A percentile compares a stretch with the other conserved stretches of the same genome.
phyloP scores from a whole-genome alignment of 805 yeast species.

The Candida endomychidarum region DNA sequence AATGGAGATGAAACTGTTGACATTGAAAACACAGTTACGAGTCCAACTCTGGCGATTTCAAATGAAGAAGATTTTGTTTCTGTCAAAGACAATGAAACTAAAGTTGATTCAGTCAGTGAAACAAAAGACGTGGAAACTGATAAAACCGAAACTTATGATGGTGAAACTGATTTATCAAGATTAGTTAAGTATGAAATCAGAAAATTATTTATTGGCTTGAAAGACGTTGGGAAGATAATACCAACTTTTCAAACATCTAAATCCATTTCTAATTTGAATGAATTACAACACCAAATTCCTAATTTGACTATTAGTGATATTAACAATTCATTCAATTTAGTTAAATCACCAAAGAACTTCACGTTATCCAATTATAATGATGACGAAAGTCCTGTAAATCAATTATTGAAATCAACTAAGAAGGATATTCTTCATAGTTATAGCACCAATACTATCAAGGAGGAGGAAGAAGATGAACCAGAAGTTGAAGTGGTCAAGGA shows the following conservation, averaged over 20 bases:
- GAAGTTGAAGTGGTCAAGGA: neutral
- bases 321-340: constrained; percentile 23
- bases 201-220: constrained; percentile 29
- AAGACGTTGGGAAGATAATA: constrained; percentile 31
- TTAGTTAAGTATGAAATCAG: constrained; percentile 34
- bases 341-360: constrained; percentile 43
- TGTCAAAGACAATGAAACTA: neutral
- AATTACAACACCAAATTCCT: constrained; percentile 16
- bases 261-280: constrained; percentile 23
- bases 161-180: constrained; percentile 32
- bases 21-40: neutral
- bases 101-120: constrained; percentile 2
- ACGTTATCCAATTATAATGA: constrained; percentile 37
- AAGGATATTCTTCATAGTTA: constrained; percentile 28
- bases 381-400: constrained; percentile 36
- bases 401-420: constrained; percentile 26
- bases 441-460: constrained; percentile 39
- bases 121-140: neutral
- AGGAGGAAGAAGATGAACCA: constrained; percentile 37
- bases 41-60: neutral
- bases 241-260: constrained; percentile 33
- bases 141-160: constrained; percentile 7
- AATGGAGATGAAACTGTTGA: neutral
- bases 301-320: constrained; percentile 17
- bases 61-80: constrained; percentile 7